phyloP scores from a whole-genome alignment of 306 rosid genomes.

The Prunus mira region DNA sequence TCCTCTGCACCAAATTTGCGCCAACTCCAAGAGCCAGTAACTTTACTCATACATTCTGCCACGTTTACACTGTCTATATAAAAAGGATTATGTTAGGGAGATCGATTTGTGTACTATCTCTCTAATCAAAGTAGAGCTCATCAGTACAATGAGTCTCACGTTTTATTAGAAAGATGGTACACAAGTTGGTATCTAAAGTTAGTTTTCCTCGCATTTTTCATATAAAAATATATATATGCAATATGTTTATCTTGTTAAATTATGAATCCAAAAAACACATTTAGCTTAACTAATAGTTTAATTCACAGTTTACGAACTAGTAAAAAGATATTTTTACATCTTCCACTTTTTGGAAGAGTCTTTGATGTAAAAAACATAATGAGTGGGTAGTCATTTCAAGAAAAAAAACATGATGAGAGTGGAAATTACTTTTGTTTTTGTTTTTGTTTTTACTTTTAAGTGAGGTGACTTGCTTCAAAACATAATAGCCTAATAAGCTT shows the following conservation, averaged over 20 bases:
- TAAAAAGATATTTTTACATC: background rate
- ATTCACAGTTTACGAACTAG: background rate
- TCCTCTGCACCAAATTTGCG: constrained; percentile 1
- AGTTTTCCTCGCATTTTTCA: accelerated
- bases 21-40: background rate
- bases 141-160: too few species aligned
- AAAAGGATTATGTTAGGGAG: background rate
- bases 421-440: too few species aligned
- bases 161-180: too few species aligned
- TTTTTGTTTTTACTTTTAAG: too few species aligned
- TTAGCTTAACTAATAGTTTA: background rate
- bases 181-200: too few species aligned
- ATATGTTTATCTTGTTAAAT: background rate
- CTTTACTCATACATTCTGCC: background rate
- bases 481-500: background rate
- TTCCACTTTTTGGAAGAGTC: background rate
- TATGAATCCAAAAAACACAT: background rate
- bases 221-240: background rate
- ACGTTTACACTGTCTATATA: background rate
- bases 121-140: too few species aligned
- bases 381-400: too few species aligned
- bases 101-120: too few species aligned
- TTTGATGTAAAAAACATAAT: background rate
- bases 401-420: too few species aligned
- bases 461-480: background rate